Percentiles rank a stretch among this genome's conserved stretches.
phyloP scores from a whole-genome alignment of 768 basidiomycete genomes.

The Lactifluus hygrophoroides region DNA sequence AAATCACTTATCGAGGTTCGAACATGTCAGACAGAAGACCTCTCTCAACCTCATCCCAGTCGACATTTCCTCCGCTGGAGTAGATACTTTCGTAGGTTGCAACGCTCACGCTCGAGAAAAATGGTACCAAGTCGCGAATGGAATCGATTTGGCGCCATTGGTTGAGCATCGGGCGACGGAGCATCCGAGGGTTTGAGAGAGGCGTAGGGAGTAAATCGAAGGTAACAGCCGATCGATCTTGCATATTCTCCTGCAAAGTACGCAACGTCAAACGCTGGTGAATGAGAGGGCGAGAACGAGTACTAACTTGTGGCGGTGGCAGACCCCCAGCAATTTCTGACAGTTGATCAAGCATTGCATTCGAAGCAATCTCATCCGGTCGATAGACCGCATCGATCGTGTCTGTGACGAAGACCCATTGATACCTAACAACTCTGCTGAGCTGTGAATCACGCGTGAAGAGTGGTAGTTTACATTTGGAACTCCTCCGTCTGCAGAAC shows the following conservation, averaged over 20 bases:
- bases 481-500: constrained; percentile 95
- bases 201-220: constrained; percentile 11
- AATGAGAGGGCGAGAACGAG: background rate
- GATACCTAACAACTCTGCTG: constrained; percentile 48
- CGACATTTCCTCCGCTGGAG: constrained; percentile 67
- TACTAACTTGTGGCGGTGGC: constrained; percentile 35
- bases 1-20: constrained; percentile 48
- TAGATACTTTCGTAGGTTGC: constrained; percentile 88
- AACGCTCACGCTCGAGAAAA: constrained; percentile 86
- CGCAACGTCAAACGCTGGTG: background rate
- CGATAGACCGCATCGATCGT: constrained; percentile 92
- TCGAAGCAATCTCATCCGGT: constrained; percentile 74
- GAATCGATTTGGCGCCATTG: constrained; percentile 69
- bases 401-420: constrained; percentile 98
- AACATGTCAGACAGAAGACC: constrained; percentile 85
- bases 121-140: constrained; percentile 77
- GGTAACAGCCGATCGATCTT: background rate
- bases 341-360: constrained; percentile 85
- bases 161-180: constrained; percentile 70
- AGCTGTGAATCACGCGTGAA: background rate
- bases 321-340: constrained; percentile 73
- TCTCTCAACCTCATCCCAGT: constrained; percentile 84
- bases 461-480: constrained; percentile 61
- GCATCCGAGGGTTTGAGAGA: constrained; percentile 34
- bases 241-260: constrained; percentile 1